phyloP scores from a whole-genome alignment of 345 rosid species.

The Viola odorata region DNA sequence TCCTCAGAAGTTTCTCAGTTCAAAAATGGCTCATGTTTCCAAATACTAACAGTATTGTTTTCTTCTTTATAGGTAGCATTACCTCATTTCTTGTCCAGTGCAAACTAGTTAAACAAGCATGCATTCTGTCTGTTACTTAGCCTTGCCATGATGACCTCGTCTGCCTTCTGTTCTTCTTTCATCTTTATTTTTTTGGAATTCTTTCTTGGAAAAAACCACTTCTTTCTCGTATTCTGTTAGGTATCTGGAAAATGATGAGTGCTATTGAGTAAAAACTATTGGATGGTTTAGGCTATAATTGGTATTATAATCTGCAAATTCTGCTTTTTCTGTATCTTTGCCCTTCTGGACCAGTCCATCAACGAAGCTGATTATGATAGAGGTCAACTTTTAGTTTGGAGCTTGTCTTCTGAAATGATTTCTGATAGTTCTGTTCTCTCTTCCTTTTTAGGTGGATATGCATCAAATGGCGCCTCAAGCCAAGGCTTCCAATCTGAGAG shows the following conservation, averaged over 20 bases:
- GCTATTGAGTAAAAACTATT: neutral
- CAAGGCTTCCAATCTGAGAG: slow-evolving; percentile 55
- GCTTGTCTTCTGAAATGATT: neutral
- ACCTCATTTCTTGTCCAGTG: too few relatives aligned
- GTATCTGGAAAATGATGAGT: neutral
- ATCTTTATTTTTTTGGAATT: too few relatives aligned
- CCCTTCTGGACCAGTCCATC: neutral
- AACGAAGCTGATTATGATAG: neutral
- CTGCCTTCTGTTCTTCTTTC: too few relatives aligned
- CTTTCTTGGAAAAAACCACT: too few relatives aligned
- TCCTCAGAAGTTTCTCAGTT: too few relatives aligned
- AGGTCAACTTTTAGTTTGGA: neutral
- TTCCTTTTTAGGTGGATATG: slow-evolving; percentile 51
- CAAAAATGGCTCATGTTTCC: too few relatives aligned
- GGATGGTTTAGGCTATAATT: neutral
- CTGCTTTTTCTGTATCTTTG: neutral
- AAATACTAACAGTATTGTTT: too few relatives aligned
- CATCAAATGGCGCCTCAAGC: slow-evolving; percentile 48
- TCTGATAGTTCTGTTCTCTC: neutral
- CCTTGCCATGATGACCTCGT: too few relatives aligned
- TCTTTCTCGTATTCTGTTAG: too few relatives aligned
- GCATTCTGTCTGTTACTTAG: too few relatives aligned
- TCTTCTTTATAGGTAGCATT: too few relatives aligned
- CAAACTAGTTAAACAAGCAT: too few relatives aligned
- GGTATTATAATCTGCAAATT: neutral